Evolutionary conservation across 1,284 basidiomycete species (phyloP).

Genomic region (Fistulina hepatica): DNA sequence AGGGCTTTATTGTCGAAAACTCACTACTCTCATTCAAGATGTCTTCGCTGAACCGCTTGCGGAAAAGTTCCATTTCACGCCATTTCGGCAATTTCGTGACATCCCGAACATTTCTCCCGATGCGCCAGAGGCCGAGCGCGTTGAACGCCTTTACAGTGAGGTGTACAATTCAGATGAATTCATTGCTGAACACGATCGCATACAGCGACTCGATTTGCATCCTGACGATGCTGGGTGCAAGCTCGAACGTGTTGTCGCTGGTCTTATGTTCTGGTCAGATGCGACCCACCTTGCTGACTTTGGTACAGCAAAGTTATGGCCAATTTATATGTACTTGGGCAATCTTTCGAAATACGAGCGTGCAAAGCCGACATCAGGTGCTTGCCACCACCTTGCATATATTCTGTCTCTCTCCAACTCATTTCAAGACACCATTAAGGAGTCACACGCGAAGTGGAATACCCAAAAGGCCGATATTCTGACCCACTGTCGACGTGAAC

Average conservation of each 20-base stretch:
- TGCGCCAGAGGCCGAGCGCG: no score
- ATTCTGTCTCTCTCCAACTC: slow-evolving; percentile 20
- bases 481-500: slow-evolving; percentile 21
- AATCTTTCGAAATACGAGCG: slow-evolving; percentile 25
- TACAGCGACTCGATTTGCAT: slow-evolving; percentile 13
- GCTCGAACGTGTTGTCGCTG: slow-evolving; percentile 15
- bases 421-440: neutral
- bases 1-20: neutral
- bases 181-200: slow-evolving; percentile 18
- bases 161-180: slow-evolving; percentile 24
- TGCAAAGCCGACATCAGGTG: slow-evolving; percentile 15
- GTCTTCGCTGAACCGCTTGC: no score
- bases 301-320: slow-evolving; percentile 24
- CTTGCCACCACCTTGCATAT: slow-evolving; percentile 22
- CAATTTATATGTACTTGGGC: slow-evolving; percentile 23
- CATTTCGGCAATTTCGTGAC: no score
- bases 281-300: slow-evolving; percentile 24
- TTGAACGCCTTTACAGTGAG: slow-evolving; percentile 20
- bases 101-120: no score
- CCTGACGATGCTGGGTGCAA: slow-evolving; percentile 7
- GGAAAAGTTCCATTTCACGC: no score
- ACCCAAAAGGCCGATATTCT: slow-evolving; percentile 14
- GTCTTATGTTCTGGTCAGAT: slow-evolving; percentile 26
- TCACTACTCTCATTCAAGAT: neutral
- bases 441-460: neutral